phyloP scores from a whole-genome alignment of 2,329 filamentous ascomycete genomes.

The Monilinia polystroma region DNA sequence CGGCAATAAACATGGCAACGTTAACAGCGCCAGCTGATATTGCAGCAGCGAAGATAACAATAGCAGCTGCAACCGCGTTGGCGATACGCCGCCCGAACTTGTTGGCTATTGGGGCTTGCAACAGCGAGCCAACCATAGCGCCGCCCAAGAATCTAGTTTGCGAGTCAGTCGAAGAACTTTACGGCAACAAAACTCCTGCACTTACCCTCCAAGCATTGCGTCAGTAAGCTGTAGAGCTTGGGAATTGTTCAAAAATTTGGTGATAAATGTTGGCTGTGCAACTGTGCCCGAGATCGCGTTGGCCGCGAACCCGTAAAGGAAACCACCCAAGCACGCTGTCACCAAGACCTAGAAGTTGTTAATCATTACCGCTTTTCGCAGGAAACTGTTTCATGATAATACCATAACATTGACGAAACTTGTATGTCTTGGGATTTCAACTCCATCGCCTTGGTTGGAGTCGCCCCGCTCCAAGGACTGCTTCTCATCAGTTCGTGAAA shows the following conservation, averaged over 20 bases:
- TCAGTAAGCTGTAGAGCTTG: conserved; percentile 16
- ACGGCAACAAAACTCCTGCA: not conserved
- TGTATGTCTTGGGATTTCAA: conserved; percentile 16
- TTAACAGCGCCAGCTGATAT: conserved; percentile 30
- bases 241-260: conserved; percentile 13
- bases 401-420: conserved; percentile 19
- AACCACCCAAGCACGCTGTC: conserved; percentile 20
- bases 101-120: conserved; percentile 20
- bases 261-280: conserved; percentile 17
- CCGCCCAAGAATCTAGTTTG: conserved; percentile 13
- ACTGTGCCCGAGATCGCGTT: conserved; percentile 18
- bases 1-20: conserved; percentile 15
- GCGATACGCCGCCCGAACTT: conserved; percentile 15
- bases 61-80: conserved; percentile 24
- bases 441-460: not conserved
- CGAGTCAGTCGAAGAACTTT: too few relatives aligned
- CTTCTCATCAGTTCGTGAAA: conserved; percentile 8
- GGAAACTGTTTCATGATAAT: not conserved
- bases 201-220: conserved; percentile 19
- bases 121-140: conserved; percentile 7
- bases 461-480: not conserved
- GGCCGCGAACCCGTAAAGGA: conserved; percentile 14
- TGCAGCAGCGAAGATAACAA: conserved; percentile 29
- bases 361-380: not conserved
- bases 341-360: conserved; percentile 6